Evolutionary conservation across 2,329 filamentous ascomycete genomes (phyloP).

Genomic region (Stachybotrys elegans): DNA sequence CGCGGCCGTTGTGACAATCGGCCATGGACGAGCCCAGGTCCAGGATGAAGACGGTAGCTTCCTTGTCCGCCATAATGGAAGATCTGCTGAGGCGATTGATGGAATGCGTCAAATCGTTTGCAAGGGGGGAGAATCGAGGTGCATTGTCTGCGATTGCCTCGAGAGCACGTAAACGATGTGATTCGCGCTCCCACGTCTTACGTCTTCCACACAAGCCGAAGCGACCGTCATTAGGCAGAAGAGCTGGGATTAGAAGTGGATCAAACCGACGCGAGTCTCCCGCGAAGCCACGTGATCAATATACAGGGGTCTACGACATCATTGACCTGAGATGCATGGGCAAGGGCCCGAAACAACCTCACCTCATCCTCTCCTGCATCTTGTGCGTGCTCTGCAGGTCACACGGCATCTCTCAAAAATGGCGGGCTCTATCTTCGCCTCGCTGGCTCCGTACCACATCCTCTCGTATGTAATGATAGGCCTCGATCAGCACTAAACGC

Average conservation of each 20-base stretch:
- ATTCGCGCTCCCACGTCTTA: no score
- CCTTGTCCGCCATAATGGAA: conserved; percentile 85
- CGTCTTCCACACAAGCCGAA: no score
- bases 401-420: conserved; percentile 33
- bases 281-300: conserved; percentile 28
- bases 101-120: no score
- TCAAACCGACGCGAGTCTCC: conserved; percentile 16
- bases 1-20: conserved; percentile 62
- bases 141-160: no score
- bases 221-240: conserved; percentile 22
- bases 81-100: no score
- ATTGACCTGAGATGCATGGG: no score
- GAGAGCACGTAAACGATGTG: no score
- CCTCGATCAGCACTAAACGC: background rate
- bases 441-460: conserved; percentile 70
- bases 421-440: conserved; percentile 50
- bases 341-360: no score
- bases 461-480: conserved; percentile 51
- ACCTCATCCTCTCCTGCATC: no score
- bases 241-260: background rate
- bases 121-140: no score
- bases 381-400: no score
- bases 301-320: no score
- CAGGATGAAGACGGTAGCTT: conserved; percentile 87
- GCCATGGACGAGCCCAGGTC: conserved; percentile 87